Base-by-base conservation (phyloP, 2,329 filamentous ascomycete species). In the Aspergillus novoparasiticus region DNA sequence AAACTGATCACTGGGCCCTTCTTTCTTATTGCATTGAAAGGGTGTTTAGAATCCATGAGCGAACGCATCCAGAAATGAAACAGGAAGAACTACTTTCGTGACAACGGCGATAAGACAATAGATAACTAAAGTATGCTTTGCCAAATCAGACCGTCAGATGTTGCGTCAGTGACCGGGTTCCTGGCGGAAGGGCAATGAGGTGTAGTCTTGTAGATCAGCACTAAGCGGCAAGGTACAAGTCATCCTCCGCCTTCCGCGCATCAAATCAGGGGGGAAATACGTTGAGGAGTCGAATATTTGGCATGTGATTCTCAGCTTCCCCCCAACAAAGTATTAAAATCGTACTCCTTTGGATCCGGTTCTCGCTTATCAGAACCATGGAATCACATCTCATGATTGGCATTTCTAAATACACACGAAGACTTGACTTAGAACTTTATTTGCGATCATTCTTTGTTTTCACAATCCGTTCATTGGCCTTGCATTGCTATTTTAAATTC, bases 281-380 rank as follows among this genome's bases (percentile, higher is more conserved):
- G 63, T 61, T 61, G 61, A 57, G 32, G 32, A 34, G 58, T 34
- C 19, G 32, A 4, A 14, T 26, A 36, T 9, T 28, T 51, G 59
- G 57, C 68, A 69, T 69, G 68, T 69, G 68, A 69, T 68, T 63
- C 30, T 41, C 60, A 55, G 59, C 55, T 57, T 4, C 48, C 56
- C 66, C 64, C 63, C 63, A 67, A 68, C 62, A 62, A 68, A 55
- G 28, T 34, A 54, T 11, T 19, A 6, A 36, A 16, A 26, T 48
- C 43, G 12, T 14, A 23, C n/a, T 23, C 19, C 43, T 23, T 12
- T 46, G n/a, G 45, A 26, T 8, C 21, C 12, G 21, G 21, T 48
- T 28, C 8, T 30, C 46, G 21, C 16, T 54, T 51, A 41, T 34
- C 34, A 32, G 28, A 19, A 11, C 48, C 28, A 21, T 32, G 48